These are phyloP conservation scores for Withania somnifera DNA, from an alignment of 305 asterid species.

Conservation along the genomic window DNA sequence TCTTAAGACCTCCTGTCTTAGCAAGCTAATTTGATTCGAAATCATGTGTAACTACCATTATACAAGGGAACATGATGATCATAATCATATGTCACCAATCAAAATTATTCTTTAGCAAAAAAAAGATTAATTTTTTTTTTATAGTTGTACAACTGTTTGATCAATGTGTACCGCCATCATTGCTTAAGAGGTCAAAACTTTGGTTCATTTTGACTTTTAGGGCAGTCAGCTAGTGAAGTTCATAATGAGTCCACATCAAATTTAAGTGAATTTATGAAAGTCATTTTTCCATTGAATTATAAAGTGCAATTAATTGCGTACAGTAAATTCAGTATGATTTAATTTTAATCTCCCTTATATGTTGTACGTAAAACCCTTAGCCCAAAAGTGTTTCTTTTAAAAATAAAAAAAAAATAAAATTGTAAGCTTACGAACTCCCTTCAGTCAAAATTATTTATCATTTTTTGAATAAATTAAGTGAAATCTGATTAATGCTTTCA, in stretches of 20 bases:
- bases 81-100: neutral
- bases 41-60: constrained; percentile 3
- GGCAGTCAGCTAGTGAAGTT: neutral
- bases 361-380: neutral
- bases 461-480: neutral
- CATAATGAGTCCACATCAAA: neutral
- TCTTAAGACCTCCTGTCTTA: neutral
- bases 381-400: neutral
- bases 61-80: neutral
- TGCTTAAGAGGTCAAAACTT: constrained; percentile 14
- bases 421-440: neutral
- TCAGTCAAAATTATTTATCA: neutral
- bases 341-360: neutral
- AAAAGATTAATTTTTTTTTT: neutral
- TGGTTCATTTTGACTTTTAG: constrained; percentile 20
- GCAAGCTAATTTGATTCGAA: neutral
- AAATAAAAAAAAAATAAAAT: neutral
- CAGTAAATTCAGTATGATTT: neutral
- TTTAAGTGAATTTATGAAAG: neutral
- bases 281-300: neutral
- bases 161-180: constrained; percentile 16
- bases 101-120: neutral
- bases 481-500: neutral
- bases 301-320: neutral
- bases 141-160: neutral